Evolutionary conservation across 805 yeast genomes (phyloP).

Genomic region (Candida methanosorbosa): DNA sequence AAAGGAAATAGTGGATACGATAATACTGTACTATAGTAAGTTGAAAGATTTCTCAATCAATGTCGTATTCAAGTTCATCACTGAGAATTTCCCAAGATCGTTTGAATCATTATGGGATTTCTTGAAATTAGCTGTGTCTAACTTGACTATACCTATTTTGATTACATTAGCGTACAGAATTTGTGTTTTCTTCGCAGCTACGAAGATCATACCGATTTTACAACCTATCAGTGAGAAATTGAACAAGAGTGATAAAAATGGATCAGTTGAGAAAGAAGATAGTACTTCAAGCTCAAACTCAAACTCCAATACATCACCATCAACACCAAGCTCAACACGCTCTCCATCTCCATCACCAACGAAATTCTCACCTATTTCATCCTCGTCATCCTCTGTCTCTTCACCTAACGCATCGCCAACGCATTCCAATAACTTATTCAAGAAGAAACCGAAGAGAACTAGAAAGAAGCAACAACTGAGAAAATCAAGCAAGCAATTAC

Average conservation of each 20-base stretch:
- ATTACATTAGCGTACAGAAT: constrained; percentile 80
- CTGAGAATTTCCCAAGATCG: constrained; percentile 38
- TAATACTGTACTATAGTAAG: constrained; percentile 2
- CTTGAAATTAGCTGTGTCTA: constrained; percentile 40
- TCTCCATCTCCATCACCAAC: background rate
- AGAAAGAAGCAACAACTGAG: constrained; percentile 1
- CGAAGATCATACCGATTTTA: constrained; percentile 75
- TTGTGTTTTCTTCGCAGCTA: constrained; percentile 80
- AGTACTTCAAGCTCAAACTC: too few relatives aligned
- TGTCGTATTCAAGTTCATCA: constrained; percentile 33
- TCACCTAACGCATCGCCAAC: too few relatives aligned
- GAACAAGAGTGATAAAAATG: constrained; percentile 1
- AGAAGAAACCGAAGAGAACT: too few relatives aligned
- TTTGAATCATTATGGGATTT: constrained; percentile 48
- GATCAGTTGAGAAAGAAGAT: too few relatives aligned
- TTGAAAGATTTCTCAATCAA: constrained; percentile 18
- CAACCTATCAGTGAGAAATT: too few relatives aligned
- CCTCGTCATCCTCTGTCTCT: too few relatives aligned
- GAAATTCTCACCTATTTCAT: too few relatives aligned
- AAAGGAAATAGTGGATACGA: too few relatives aligned
- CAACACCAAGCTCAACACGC: background rate
- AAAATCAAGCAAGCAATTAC: too few relatives aligned
- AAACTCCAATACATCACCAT: background rate
- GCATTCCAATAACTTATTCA: too few relatives aligned
- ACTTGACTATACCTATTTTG: constrained; percentile 73